A percentile compares a stretch with the other conserved stretches of the same genome.
These are phyloP conservation scores for Stylosanthes scabra DNA, from an alignment of 331 rosid species.

Conservation along the genomic window DNA sequence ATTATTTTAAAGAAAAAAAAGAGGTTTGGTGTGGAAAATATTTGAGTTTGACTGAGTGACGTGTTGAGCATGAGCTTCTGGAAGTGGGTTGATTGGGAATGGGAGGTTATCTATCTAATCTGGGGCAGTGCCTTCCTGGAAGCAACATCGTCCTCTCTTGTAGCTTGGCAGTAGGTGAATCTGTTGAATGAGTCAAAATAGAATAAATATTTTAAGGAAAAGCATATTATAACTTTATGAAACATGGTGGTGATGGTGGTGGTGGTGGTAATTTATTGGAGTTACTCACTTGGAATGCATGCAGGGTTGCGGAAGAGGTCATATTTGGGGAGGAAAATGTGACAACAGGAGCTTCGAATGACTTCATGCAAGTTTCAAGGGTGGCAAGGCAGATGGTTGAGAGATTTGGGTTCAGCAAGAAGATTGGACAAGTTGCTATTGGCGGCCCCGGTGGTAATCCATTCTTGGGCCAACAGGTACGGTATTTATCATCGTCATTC, in stretches of 20 bases:
- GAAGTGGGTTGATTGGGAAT: slow-evolving; percentile 18
- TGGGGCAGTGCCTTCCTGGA: background rate
- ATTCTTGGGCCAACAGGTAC: slow-evolving; percentile 97
- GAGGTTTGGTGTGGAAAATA: background rate
- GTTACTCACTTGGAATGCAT: too few relatives aligned
- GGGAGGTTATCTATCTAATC: background rate
- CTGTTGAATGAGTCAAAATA: too few relatives aligned
- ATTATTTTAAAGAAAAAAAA: background rate
- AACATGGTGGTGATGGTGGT: too few relatives aligned
- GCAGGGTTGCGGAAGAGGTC: slow-evolving; percentile 97
- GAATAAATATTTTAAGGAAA: too few relatives aligned
- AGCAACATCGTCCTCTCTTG: background rate
- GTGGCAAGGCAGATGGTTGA: slow-evolving; percentile 99
- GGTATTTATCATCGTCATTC: too few relatives aligned
- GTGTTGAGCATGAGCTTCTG: slow-evolving; percentile 5
- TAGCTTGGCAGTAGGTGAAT: too few relatives aligned
- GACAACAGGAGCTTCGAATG: slow-evolving; percentile 98
- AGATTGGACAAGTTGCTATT: slow-evolving; percentile 91
- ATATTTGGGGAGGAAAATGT: slow-evolving; percentile 92
- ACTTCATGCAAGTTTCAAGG: slow-evolving; percentile 98
- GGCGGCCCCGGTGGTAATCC: slow-evolving; percentile 97
- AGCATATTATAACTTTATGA: too few relatives aligned
- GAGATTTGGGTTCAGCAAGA: slow-evolving; percentile 98
- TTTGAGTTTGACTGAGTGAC: background rate
- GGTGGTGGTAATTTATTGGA: too few relatives aligned